A percentile compares a stretch with the other conserved stretches of the same genome.
Evolutionary conservation across 257 asterid genomes (phyloP).

Genomic region (Solanum appendiculatum): DNA sequence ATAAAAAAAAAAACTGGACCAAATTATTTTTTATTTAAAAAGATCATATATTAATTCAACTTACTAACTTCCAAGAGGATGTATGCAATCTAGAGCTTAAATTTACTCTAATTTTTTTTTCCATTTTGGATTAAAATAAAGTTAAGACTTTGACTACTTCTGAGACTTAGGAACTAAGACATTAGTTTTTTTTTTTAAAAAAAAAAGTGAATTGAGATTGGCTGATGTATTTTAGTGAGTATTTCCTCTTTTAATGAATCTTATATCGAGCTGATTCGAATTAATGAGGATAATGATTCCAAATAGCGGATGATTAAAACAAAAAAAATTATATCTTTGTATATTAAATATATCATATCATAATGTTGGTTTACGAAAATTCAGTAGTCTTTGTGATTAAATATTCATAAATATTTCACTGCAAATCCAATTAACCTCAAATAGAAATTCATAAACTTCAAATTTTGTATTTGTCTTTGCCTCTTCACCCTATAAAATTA

Average conservation of each 20-base stretch:
- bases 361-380: too few relatives aligned
- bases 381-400: too few relatives aligned
- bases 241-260: not conserved
- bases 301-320: not conserved
- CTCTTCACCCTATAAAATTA: not conserved
- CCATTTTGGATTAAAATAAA: not conserved
- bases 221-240: not conserved
- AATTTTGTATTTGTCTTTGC: not conserved
- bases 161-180: not conserved
- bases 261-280: not conserved
- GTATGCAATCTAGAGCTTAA: not conserved
- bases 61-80: not conserved
- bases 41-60: not conserved
- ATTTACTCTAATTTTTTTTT: not conserved
- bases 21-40: not conserved
- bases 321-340: too few relatives aligned
- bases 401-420: too few relatives aligned
- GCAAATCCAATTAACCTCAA: not conserved
- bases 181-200: accelerated
- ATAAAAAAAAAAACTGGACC: not conserved
- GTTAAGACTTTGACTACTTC: not conserved
- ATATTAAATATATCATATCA: too few relatives aligned
- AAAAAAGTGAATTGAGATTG: not conserved
- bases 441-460: not conserved
- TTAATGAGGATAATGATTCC: not conserved